Conservation (phyloP, 805 yeast species). For the Wickerhamomyces bisporus region DNA sequence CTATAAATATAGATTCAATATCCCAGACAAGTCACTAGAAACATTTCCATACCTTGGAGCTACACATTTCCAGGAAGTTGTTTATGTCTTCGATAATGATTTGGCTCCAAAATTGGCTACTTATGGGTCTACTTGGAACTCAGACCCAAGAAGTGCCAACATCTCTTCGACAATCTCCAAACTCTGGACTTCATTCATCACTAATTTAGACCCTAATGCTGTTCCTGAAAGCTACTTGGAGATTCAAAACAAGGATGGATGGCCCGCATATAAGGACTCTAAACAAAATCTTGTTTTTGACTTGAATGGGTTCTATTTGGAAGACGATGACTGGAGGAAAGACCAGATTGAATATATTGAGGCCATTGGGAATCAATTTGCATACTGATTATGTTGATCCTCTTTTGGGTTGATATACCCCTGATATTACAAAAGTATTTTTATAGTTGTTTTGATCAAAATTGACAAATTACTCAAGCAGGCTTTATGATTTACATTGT, state of each 20-base stretch:
- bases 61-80: conserved; percentile 7
- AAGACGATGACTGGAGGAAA: conserved; percentile 6
- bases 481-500: too few relatives aligned
- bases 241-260: background rate
- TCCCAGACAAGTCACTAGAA: conserved; percentile 1
- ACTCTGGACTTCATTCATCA: conserved; percentile 5
- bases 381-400: background rate
- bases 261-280: conserved; percentile 3
- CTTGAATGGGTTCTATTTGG: conserved; percentile 5
- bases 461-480: too few relatives aligned
- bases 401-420: too few relatives aligned
- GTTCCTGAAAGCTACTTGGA: background rate
- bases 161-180: conserved; percentile 4
- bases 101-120: background rate
- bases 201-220: conserved; percentile 37
- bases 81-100: conserved; percentile 8
- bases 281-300: conserved; percentile 5
- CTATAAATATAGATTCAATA: conserved; percentile 7
- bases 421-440: too few relatives aligned
- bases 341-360: conserved; percentile 4
- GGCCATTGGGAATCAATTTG: background rate
- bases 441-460: too few relatives aligned
- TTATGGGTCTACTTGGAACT: conserved; percentile 1
- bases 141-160: conserved; percentile 1
- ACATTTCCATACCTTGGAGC: conserved; percentile 1